Evolutionary conservation across 1,284 basidiomycete species (phyloP), one percentile per base, ranked within the genome.

Genomic region (Pyrrhoderma lamaoense): DNA sequence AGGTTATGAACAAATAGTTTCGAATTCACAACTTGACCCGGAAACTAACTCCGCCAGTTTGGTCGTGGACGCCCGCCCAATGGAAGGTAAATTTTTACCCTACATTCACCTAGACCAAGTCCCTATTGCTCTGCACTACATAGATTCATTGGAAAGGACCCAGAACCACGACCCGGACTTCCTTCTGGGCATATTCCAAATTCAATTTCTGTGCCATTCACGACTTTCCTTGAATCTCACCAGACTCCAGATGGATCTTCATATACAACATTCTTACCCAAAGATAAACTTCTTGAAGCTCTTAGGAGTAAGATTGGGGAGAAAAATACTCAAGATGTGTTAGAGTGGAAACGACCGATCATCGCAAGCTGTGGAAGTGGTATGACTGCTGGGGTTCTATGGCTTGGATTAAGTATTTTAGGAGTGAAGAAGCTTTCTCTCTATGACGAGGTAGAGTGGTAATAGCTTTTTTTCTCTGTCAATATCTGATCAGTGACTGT

Each of bases 381-480:
- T 14, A 99, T 99, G 96, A 97, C 94, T 11, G 96, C 96, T 2
- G 90, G 82, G 4, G 73, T 96, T 4, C 74, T 97, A 9, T 97
- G 94, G 93, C 72, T 96, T 51, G 93, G 89, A 23, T 65, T 94
- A 54, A 79, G 83, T 65, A 62, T 85, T 25, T 64, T 91, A 39
- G 83, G 80, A 8, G 77, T 79, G 3, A 62, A 75, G 36, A 71
- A 69, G 21, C 73, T 84, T 56, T 77, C 78, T 37, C 62, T 97
- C 21, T 92, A 96, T 56, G 93, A 94, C 58, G 92, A 94, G 76
- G 87, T 88, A 58, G 55, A 79, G 60, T 54, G 49, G 43, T 56
- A 35, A 22, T 46, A 51, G 44, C 59, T 49, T 43, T 16, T 37
- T 25, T 36, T 49, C 8, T 44, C 47, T 42, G 11, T 9, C 5